Evolutionary conservation across 345 rosid species (phyloP).

Genomic region (Hirschfeldia incana): DNA sequence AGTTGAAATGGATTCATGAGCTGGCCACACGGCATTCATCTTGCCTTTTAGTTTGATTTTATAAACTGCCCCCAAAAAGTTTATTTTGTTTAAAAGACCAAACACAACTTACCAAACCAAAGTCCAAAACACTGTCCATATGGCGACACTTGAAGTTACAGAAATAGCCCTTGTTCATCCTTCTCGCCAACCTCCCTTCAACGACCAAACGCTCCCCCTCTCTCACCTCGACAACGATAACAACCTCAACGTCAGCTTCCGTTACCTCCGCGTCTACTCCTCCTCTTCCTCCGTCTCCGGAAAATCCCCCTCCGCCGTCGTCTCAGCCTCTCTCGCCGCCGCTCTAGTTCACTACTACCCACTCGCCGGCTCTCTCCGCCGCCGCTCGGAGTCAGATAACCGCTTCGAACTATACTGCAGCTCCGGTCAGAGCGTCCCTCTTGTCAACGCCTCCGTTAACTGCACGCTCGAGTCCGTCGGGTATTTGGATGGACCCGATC

Average conservation of each 20-base stretch:
- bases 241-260: conserved; percentile 68
- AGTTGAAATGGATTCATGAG: conserved; percentile 15
- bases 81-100: conserved; percentile 2
- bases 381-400: conserved; percentile 24
- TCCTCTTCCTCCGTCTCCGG: conserved; percentile 41
- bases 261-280: conserved; percentile 70
- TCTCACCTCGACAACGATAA: conserved; percentile 73
- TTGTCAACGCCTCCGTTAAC: conserved; percentile 54
- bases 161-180: conserved; percentile 56
- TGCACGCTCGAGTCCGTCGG: conserved; percentile 57
- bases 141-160: conserved; percentile 45
- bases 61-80: conserved; percentile 10
- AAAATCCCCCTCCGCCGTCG: conserved; percentile 40
- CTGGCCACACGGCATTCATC: conserved; percentile 27
- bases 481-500: conserved; percentile 58
- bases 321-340: conserved; percentile 53
- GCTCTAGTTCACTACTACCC: conserved; percentile 70
- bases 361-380: conserved; percentile 55
- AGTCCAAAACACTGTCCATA: background rate
- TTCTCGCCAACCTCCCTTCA: conserved; percentile 46
- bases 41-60: conserved; percentile 6
- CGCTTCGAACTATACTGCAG: conserved; percentile 50
- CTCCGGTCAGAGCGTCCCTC: conserved; percentile 57
- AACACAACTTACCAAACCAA: background rate
- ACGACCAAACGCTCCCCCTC: conserved; percentile 58